These are phyloP conservation scores for Castanea sativa DNA, from an alignment of 306 rosid species.

Conservation along the genomic window DNA sequence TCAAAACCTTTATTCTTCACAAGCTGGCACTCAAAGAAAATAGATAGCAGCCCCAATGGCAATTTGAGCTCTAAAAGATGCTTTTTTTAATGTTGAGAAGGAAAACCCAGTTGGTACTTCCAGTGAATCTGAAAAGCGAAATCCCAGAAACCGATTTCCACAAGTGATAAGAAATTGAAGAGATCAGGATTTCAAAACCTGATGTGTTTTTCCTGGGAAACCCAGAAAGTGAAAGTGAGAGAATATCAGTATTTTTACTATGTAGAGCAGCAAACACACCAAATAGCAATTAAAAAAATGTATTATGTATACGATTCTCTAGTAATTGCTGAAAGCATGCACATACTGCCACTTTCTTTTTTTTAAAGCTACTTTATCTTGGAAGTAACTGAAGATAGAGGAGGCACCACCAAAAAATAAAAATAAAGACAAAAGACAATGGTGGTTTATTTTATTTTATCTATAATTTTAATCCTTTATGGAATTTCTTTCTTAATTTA, in stretches of 20 bases:
- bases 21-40: slow-evolving; percentile 2
- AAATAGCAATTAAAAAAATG: no score
- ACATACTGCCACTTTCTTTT: neutral
- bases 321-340: neutral
- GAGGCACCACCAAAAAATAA: no score
- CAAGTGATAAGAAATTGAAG: neutral
- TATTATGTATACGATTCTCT: neutral
- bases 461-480: no score
- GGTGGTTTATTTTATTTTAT: no score
- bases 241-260: neutral
- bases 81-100: slow-evolving; percentile 5
- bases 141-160: slow-evolving; percentile 13
- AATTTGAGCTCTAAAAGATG: slow-evolving; percentile 10
- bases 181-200: slow-evolving; percentile 4
- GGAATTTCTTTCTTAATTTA: no score
- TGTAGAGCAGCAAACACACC: neutral
- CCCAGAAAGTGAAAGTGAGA: neutral
- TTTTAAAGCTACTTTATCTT: neutral
- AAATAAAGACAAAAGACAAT: no score
- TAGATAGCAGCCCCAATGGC: neutral
- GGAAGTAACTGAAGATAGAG: neutral
- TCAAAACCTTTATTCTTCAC: neutral
- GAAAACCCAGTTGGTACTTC: slow-evolving; percentile 15
- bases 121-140: slow-evolving; percentile 18
- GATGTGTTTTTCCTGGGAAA: neutral